phyloP scores from a whole-genome alignment of 306 rosid genomes.

The Gastrolobium bilobum region DNA sequence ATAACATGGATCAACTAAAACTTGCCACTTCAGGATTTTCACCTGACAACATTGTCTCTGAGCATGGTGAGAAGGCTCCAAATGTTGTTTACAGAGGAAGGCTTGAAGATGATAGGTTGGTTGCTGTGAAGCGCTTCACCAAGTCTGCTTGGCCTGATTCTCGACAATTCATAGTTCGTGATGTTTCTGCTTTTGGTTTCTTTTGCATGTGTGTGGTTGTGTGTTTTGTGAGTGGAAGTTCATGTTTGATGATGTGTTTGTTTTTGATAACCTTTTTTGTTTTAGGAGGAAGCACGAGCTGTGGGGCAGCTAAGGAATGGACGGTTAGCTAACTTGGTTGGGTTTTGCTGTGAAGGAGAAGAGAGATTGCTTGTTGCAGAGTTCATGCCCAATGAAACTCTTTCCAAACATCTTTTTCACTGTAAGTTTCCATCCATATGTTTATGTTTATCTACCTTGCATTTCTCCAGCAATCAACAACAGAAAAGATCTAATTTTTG shows the following conservation, averaged over 20 bases:
- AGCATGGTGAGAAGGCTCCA: slow-evolving; percentile 99
- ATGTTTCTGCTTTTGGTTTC: slow-evolving; percentile 45
- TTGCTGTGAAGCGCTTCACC: slow-evolving; percentile 97
- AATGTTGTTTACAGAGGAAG: slow-evolving; percentile 90
- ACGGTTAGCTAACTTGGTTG: slow-evolving; percentile 86
- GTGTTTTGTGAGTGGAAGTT: slow-evolving; percentile 19
- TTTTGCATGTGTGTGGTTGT: slow-evolving; percentile 25
- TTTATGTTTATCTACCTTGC: slow-evolving; percentile 1
- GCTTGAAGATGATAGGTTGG: slow-evolving; percentile 72
- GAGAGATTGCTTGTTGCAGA: slow-evolving; percentile 95
- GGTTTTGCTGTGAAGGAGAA: slow-evolving; percentile 93
- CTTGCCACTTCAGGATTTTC: slow-evolving; percentile 90
- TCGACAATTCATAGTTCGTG: slow-evolving; percentile 87
- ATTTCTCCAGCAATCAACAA: background rate
- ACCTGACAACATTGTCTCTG: slow-evolving; percentile 90
- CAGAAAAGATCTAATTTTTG: slow-evolving; percentile 1
- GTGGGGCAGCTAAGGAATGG: slow-evolving; percentile 88
- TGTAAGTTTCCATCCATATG: slow-evolving; percentile 58
- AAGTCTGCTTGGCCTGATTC: slow-evolving; percentile 99
- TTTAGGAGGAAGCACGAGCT: slow-evolving; percentile 88
- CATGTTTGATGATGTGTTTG: slow-evolving; percentile 34
- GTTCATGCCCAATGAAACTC: slow-evolving; percentile 98
- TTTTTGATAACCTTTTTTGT: slow-evolving; percentile 19
- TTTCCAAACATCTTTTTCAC: slow-evolving; percentile 94
- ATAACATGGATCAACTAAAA: slow-evolving; percentile 78